Conservation (phyloP, 2,329 filamentous ascomycete species). For the Laburnicola sp. region DNA sequence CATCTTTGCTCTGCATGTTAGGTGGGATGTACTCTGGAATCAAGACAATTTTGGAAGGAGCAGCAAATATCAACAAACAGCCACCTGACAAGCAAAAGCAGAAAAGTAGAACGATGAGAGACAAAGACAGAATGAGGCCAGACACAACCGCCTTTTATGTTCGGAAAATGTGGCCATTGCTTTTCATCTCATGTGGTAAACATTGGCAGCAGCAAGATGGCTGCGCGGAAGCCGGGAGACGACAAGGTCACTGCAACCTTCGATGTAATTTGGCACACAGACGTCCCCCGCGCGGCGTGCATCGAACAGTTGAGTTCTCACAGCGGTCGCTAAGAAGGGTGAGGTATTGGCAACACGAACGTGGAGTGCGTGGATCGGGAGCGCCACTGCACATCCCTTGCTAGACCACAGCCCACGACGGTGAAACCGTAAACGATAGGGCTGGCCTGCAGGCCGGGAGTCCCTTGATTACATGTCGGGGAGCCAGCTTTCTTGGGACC, state of each 20-base stretch:
- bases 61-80: neutral
- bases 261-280: neutral
- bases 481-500: neutral
- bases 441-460: neutral
- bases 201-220: constrained; percentile 3
- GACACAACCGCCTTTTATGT: constrained; percentile 12
- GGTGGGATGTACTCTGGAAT: too few relatives aligned
- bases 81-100: neutral
- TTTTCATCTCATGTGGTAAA: constrained; percentile 3
- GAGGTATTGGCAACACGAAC: neutral
- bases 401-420: constrained; percentile 1
- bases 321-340: neutral
- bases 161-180: constrained; percentile 6
- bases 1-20: too few relatives aligned
- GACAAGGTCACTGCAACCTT: constrained; percentile 12
- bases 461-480: constrained; percentile 2
- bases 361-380: neutral
- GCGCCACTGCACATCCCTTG: constrained; percentile 6
- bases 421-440: constrained; percentile 8
- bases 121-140: neutral
- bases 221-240: constrained; percentile 12
- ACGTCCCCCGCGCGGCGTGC: constrained; percentile 4
- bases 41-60: too few relatives aligned
- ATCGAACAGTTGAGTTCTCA: constrained; percentile 1
- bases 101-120: neutral